phyloP scores from a whole-genome alignment of 495 filamentous ascomycete genomes.

The Pyronema omphalodes region DNA sequence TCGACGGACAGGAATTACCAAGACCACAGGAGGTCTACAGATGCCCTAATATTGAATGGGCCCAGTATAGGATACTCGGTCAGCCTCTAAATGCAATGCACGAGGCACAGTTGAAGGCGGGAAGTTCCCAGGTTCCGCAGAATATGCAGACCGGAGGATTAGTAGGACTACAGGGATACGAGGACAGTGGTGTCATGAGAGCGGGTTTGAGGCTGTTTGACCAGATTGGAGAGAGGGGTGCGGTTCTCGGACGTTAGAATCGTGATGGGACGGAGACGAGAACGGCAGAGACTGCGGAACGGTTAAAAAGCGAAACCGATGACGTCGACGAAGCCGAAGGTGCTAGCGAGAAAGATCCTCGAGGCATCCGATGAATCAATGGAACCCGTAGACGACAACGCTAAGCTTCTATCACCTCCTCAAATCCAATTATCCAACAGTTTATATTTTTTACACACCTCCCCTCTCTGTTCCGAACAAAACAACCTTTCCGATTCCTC shows the following conservation, averaged over 20 bases:
- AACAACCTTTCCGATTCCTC: no score
- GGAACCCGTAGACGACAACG: no score
- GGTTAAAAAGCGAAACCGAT: no score
- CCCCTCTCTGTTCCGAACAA: no score
- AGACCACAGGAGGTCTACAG: constrained; percentile 22
- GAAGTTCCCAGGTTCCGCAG: constrained; percentile 9
- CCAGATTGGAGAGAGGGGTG: constrained; percentile 16
- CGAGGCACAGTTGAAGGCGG: constrained; percentile 11
- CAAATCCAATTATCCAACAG: no score
- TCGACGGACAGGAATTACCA: constrained; percentile 15
- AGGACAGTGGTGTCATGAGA: constrained; percentile 16
- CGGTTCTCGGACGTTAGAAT: constrained; percentile 14
- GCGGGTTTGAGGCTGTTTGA: constrained; percentile 22
- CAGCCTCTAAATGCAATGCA: constrained; percentile 18
- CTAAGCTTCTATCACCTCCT: no score
- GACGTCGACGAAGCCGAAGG: no score
- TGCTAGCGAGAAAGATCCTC: no score
- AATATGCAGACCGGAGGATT: constrained; percentile 23
- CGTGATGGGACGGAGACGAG: background rate
- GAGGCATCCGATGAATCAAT: no score
- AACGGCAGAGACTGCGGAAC: no score
- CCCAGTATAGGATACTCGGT: constrained; percentile 20
- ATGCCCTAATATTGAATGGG: constrained; percentile 21
- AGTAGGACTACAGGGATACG: constrained; percentile 15
- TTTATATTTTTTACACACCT: no score